Evolutionary conservation across 306 rosid genomes (phyloP), one percentile per base, ranked within the genome.

Genomic region (Urtica urens): DNA sequence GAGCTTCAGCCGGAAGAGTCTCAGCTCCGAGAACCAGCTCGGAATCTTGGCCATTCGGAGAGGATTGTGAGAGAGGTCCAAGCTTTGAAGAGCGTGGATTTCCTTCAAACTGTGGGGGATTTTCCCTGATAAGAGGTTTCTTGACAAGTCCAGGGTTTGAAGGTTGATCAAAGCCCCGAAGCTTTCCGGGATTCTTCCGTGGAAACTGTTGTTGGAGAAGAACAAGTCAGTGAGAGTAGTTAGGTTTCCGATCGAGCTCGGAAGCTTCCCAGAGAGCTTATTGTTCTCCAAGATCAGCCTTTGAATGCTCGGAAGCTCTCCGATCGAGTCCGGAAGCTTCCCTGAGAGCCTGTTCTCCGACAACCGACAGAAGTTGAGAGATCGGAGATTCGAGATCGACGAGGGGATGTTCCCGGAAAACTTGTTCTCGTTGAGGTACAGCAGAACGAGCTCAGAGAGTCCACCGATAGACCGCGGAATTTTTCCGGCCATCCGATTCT

Each of bases 51-150:
- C 23, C 19, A 77, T 34, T 24, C 73, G 58, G 15, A 81, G 47
- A 34, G 85, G 90, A 28, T 81, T 77, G 47, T 45, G 62, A 9
- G 92, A 77, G 57, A 81, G 68, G 41, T 71, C 78, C 33, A 71
- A 58, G 53, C 55, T 67, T 27, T 68, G 72, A 26, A 76, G 55
- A 3, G 42, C 29, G 28, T 44, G 72, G 13, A 81, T 44, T 57
- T 69, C 60, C 21, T 41, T 65, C 29, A 77, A 63, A 51, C 66
- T 73, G 59, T 21, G 54, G 22, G 92, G 82, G 59, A 81, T 55
- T 17, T 57, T 57, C 21, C 75, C 75, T 0, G 64, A 52, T 7
- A 71, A 51, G 10, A 14, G 43, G 35, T 76, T 76, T 57, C 60
- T 67, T 8, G 76, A 72, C 20, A 76, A 48, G 37, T 76, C 82